Percentiles rank a stretch among this genome's conserved stretches.
Evolutionary conservation across 306 rosid genomes (phyloP).

Genomic region (Potentilla sterilis): DNA sequence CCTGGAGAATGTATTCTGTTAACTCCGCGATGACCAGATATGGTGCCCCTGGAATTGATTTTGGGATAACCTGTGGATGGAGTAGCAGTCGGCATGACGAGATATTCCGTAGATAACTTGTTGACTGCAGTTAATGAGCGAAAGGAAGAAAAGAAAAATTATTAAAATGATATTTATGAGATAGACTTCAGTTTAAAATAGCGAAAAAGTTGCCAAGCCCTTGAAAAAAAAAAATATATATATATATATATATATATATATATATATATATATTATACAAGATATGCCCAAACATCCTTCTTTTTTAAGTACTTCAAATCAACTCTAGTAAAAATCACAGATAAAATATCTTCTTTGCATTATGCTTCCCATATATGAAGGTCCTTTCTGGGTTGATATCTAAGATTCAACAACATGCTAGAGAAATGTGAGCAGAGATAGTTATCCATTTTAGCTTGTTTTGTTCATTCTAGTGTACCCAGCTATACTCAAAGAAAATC

Average conservation of each 20-base stretch:
- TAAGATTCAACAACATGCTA: no score
- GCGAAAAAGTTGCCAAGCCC: not conserved
- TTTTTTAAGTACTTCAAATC: no score
- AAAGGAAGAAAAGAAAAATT: not conserved
- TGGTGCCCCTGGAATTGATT: not conserved
- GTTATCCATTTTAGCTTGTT: no score
- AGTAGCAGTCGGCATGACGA: constrained; percentile 1
- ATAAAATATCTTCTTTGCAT: no score
- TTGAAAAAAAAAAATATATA: not conserved
- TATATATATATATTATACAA: not conserved
- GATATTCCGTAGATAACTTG: not conserved
- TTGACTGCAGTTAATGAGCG: not conserved
- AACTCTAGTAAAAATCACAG: no score
- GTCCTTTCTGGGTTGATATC: no score
- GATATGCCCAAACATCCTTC: not conserved
- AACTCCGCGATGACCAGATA: constrained; percentile 2
- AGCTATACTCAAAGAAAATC: no score
- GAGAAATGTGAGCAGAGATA: no score
- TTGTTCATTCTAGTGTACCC: no score
- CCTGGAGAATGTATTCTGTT: constrained; percentile 1
- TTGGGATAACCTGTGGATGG: constrained; percentile 4
- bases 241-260: no score
- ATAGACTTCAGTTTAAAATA: not conserved
- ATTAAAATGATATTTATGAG: not conserved
- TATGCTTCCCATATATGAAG: no score